Base-by-base conservation (phyloP, 2,329 filamentous ascomycete genomes). In the Delphinella strobiligena region DNA sequence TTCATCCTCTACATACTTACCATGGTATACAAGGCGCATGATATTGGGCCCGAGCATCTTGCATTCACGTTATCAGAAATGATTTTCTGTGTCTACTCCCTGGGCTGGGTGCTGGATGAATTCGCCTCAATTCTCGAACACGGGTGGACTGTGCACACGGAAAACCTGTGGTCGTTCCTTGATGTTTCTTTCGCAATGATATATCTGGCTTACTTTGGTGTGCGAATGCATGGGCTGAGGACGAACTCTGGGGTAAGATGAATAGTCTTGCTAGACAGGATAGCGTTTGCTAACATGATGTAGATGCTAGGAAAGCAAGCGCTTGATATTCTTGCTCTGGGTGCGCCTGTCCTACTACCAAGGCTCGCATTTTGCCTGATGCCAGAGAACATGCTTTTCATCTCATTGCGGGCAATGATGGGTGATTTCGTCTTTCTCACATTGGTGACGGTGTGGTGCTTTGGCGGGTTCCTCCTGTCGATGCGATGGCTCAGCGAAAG, bases 81-180 rank as follows among this genome's bases (percentile, higher is more conserved):
- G 1, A 60, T 74, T 4, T 93, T 91, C 58, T 67, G 75, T 18
- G 56, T 89, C 1, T 93, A 85, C 53, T 75, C 78, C 1, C 74
- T 80, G 45, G 85, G 85, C 14, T 91, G 85, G 84, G 76, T 76
- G 2, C 62, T 88, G 22, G 82, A 89, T 54, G 81, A 86, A 52
- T 75, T 85, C 51, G 79, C 81, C 2, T 84, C 82, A 0, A 79
- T 87, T 19, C 58, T 85, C 12, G 83, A 84, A 47, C 84, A 91
- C 54, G 69, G 73, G 36, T 77, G 82, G 82, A 74, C 76, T 42
- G 84, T 91, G 1, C 88, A 91, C 53, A 87, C 84, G 0, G 83
- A 93, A 56, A 89, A 91, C 50, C 64, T 93, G 3, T 93, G 85
- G 85, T 86, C 83, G 0, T 91, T 93, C 51, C 71, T 93, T 12